A percentile compares a stretch with the other conserved stretches of the same genome.
phyloP scores from a whole-genome alignment of 768 basidiomycete genomes.

The Lactarius vividus region DNA sequence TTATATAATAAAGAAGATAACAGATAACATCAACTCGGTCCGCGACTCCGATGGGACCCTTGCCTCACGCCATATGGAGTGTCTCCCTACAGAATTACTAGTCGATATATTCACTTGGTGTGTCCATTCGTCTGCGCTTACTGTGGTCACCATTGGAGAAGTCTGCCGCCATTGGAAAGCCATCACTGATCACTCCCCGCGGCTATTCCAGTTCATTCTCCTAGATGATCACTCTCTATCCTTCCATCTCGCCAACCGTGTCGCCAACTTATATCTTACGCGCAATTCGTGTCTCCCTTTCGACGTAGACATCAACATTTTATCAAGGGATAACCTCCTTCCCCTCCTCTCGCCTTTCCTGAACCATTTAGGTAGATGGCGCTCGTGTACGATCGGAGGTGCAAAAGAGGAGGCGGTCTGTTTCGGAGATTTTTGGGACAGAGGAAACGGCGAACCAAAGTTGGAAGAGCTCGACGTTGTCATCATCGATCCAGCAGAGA shows the following conservation, averaged over 20 bases:
- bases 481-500: constrained; percentile 26
- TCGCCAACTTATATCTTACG: constrained; percentile 53
- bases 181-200: constrained; percentile 52
- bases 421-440: constrained; percentile 33
- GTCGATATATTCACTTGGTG: constrained; percentile 54
- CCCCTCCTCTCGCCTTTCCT: constrained; percentile 65
- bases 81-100: constrained; percentile 60
- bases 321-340: constrained; percentile 50
- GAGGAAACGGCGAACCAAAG: constrained; percentile 20
- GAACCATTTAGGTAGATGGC: constrained; percentile 56
- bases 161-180: constrained; percentile 63
- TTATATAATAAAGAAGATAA: constrained; percentile 15
- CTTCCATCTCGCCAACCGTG: constrained; percentile 41
- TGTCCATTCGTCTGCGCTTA: constrained; percentile 37
- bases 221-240: constrained; percentile 45
- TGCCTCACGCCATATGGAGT: constrained; percentile 27
- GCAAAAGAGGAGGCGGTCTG: constrained; percentile 35
- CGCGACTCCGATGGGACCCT: neutral
- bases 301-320: constrained; percentile 50
- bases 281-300: constrained; percentile 54
- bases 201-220: constrained; percentile 57
- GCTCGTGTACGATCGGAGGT: constrained; percentile 44
- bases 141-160: constrained; percentile 47
- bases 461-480: constrained; percentile 31
- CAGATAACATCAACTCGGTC: too few species aligned